phyloP scores from a whole-genome alignment of 768 basidiomycete genomes.

The Amanita jacksonii region DNA sequence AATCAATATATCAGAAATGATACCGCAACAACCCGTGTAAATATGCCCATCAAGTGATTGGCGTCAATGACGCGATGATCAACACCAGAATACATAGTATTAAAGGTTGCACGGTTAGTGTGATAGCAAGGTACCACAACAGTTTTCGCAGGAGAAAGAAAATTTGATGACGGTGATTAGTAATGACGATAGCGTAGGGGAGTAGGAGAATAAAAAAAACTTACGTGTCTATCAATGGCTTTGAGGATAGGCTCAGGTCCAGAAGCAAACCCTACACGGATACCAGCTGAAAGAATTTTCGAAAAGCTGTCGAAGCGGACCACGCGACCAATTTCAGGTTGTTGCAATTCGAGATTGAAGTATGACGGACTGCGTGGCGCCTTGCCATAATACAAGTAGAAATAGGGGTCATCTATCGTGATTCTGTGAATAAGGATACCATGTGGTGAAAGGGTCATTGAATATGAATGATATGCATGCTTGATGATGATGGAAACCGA shows the following conservation, averaged over 20 bases:
- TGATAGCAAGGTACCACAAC: too few relatives aligned
- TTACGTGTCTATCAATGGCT: constrained; percentile 62
- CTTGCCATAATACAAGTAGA: constrained; percentile 66
- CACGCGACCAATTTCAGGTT: constrained; percentile 65
- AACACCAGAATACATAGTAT: too few relatives aligned
- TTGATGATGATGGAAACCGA: too few relatives aligned
- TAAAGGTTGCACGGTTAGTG: too few relatives aligned
- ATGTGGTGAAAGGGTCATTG: neutral
- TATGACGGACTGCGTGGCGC: constrained; percentile 63
- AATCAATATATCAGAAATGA: too few relatives aligned
- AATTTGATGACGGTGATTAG: neutral
- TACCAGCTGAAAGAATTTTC: constrained; percentile 70
- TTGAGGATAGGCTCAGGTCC: constrained; percentile 61
- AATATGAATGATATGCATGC: too few relatives aligned
- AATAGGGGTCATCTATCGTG: constrained; percentile 76
- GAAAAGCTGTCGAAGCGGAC: constrained; percentile 86
- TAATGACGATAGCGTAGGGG: constrained; percentile 1
- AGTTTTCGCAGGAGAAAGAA: too few relatives aligned
- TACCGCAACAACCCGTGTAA: too few relatives aligned
- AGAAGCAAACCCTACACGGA: constrained; percentile 74
- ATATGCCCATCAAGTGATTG: constrained; percentile 2
- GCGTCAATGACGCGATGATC: too few relatives aligned
- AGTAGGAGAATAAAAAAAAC: constrained; percentile 17
- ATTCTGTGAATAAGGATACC: neutral
- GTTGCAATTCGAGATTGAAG: constrained; percentile 67